These are phyloP conservation scores for Pythium guiyangense DNA, from an alignment of 352 stramenopile species.

Conservation along the genomic window DNA sequence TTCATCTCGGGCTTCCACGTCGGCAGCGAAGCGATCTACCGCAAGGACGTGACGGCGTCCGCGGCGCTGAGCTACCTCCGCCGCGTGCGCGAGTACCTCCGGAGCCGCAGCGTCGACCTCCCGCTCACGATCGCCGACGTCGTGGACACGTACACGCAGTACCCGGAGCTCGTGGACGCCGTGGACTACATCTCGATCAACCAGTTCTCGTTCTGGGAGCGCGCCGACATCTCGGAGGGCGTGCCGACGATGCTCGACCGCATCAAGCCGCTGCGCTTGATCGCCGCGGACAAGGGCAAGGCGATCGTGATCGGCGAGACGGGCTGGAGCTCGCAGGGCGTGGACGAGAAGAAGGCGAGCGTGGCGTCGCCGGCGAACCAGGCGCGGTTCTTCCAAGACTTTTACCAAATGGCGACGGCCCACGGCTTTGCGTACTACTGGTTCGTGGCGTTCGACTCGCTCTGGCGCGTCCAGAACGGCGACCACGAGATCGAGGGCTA, in stretches of 20 bases:
- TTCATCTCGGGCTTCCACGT: conserved; percentile 54
- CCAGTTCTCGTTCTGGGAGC: conserved; percentile 80
- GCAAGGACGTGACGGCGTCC: conserved; percentile 37
- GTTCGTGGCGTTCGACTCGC: conserved; percentile 65
- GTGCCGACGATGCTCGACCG: conserved; percentile 45
- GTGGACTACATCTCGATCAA: conserved; percentile 73
- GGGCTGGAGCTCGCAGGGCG: conserved; percentile 55
- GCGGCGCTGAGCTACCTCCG: conserved; percentile 58
- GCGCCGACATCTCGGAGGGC: conserved; percentile 39
- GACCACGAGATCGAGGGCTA: conserved; percentile 50
- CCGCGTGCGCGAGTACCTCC: conserved; percentile 47
- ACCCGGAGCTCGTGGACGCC: conserved; percentile 47
- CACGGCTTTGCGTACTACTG: conserved; percentile 67
- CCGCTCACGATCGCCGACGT: conserved; percentile 68
- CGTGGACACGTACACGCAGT: conserved; percentile 63
- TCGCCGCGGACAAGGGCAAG: conserved; percentile 46
- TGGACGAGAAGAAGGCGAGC: conserved; percentile 16
- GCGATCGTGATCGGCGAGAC: conserved; percentile 62
- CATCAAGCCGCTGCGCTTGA: conserved; percentile 36
- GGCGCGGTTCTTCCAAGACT: conserved; percentile 66
- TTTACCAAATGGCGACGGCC: conserved; percentile 44
- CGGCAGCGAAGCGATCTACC: conserved; percentile 69
- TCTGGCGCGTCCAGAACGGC: conserved; percentile 44
- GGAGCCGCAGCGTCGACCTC: conserved; percentile 30
- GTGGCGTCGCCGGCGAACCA: conserved; percentile 46